Conservation (phyloP, 306 rosid genomes). For the Cicer arietinum region DNA sequence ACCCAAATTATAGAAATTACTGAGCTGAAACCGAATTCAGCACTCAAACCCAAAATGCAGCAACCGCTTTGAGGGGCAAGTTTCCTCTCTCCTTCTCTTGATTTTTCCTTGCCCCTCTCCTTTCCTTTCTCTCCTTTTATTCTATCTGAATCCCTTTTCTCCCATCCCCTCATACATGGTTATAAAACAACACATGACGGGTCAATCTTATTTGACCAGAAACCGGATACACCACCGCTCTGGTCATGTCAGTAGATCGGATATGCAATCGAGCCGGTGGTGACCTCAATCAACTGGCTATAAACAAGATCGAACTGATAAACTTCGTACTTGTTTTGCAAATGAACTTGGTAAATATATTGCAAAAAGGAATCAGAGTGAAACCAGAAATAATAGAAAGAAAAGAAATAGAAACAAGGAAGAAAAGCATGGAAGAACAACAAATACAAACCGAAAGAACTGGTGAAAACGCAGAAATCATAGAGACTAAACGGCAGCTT, state of each 20-base stretch:
- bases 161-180: neutral
- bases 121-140: neutral
- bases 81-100: neutral
- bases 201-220: neutral
- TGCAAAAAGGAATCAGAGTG: neutral
- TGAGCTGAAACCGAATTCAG: slow-evolving; percentile 11
- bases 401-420: neutral
- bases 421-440: neutral
- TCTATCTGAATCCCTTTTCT: neutral
- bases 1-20: slow-evolving; percentile 21
- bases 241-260: no score
- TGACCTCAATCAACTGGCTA: no score
- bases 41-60: slow-evolving; percentile 11
- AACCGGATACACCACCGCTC: neutral
- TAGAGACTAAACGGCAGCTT: no score
- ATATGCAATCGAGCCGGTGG: no score
- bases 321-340: neutral
- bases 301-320: neutral
- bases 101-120: neutral
- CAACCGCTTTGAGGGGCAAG: neutral
- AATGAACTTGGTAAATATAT: neutral
- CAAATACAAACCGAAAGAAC: neutral
- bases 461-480: neutral
- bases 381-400: neutral
- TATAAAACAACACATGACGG: neutral